Percentiles rank a stretch among this genome's conserved stretches.
Evolutionary conservation across 2,329 filamentous ascomycete genomes (phyloP).

Genomic region (Metarhizium robertsii): DNA sequence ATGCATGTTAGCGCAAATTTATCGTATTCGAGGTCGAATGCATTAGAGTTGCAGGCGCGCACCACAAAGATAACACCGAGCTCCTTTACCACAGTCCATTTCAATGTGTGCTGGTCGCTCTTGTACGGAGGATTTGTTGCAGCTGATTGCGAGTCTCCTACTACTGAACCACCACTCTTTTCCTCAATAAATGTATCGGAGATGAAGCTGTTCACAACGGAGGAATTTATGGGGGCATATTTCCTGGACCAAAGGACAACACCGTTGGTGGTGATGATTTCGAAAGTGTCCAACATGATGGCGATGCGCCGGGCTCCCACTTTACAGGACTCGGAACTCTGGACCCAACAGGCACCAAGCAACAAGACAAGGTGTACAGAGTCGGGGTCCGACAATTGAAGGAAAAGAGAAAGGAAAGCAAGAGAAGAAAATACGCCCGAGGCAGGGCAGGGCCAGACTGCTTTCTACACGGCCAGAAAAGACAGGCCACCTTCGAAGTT

Average conservation of each 20-base stretch:
- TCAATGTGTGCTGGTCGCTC: constrained; percentile 87
- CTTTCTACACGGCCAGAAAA: not conserved
- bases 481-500: not conserved
- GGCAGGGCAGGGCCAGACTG: too few species aligned
- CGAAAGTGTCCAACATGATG: constrained; percentile 88
- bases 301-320: not conserved
- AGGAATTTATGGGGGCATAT: constrained; percentile 69
- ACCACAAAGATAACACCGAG: constrained; percentile 93
- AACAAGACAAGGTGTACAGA: not conserved
- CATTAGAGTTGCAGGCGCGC: constrained; percentile 9
- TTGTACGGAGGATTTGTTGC: constrained; percentile 66
- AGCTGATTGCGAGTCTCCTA: constrained; percentile 50
- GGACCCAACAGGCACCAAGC: not conserved
- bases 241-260: constrained; percentile 94
- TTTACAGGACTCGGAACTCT: not conserved
- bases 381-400: not conserved
- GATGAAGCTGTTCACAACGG: constrained; percentile 89
- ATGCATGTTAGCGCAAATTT: not conserved
- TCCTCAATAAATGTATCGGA: constrained; percentile 97
- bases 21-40: not conserved
- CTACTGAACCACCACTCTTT: constrained; percentile 55
- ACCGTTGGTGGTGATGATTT: constrained; percentile 90
- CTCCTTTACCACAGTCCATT: constrained; percentile 90
- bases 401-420: not conserved
- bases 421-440: not conserved